A percentile compares a stretch with the other conserved stretches of the same genome.
Evolutionary conservation across 805 yeast species (phyloP).

Genomic region (Saccharomycopsis selenospora): DNA sequence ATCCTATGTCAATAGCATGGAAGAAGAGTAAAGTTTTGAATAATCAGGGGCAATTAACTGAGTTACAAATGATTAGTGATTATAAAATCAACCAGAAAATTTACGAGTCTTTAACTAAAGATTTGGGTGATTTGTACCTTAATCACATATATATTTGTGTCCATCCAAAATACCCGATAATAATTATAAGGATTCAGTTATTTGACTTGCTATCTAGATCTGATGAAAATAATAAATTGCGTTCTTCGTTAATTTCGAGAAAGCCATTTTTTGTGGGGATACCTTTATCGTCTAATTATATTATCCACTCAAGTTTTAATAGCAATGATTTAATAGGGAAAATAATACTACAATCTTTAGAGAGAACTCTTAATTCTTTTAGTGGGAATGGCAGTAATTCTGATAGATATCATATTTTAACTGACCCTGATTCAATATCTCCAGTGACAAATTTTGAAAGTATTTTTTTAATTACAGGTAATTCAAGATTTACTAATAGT

Average conservation of each 20-base stretch:
- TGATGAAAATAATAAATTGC: constrained; percentile 22
- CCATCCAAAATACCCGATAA: constrained; percentile 56
- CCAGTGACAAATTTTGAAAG: constrained; percentile 35
- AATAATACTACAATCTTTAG: constrained; percentile 54
- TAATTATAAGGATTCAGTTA: constrained; percentile 59
- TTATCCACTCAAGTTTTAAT: constrained; percentile 44
- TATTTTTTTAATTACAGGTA: constrained; percentile 52
- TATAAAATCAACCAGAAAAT: constrained; percentile 44
- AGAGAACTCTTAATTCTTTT: constrained; percentile 40
- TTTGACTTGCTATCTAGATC: constrained; percentile 42
- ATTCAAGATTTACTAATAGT: constrained; percentile 52
- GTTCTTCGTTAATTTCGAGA: constrained; percentile 36
- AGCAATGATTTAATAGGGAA: constrained; percentile 40
- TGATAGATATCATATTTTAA: background rate
- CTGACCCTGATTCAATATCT: constrained; percentile 30
- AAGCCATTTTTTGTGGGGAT: constrained; percentile 60
- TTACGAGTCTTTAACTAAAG: constrained; percentile 39
- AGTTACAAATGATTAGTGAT: constrained; percentile 28
- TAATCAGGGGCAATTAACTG: constrained; percentile 26
- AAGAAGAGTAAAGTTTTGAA: constrained; percentile 27
- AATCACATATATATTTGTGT: constrained; percentile 61
- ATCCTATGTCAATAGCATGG: constrained; percentile 39
- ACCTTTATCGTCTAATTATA: constrained; percentile 58
- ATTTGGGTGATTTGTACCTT: constrained; percentile 45
- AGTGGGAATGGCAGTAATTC: constrained; percentile 27